A percentile compares a stretch with the other conserved stretches of the same genome.
These are phyloP conservation scores for Dryadomyces quercivorus DNA, from an alignment of 2,329 filamentous ascomycete genomes.

Conservation along the genomic window DNA sequence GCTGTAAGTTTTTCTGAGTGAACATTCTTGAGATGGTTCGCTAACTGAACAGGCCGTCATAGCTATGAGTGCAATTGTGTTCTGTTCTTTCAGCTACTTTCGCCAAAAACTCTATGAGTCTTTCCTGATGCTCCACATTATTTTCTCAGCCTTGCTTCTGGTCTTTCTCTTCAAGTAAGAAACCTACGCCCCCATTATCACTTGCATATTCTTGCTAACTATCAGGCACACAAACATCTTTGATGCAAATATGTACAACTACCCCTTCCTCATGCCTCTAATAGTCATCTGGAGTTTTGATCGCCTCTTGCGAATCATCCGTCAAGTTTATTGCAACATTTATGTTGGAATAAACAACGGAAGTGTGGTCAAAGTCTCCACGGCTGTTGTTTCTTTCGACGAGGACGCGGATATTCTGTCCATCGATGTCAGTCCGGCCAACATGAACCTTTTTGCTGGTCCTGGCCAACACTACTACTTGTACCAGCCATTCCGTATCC, in stretches of 20 bases:
- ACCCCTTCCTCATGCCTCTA: slow-evolving; percentile 9
- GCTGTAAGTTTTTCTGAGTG: background rate
- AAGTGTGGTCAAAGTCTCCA: background rate
- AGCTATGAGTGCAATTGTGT: slow-evolving; percentile 30
- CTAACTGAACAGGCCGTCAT: slow-evolving; percentile 20
- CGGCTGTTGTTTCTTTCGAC: slow-evolving; percentile 1
- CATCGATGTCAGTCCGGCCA: slow-evolving; percentile 1
- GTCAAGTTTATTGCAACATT: slow-evolving; percentile 28
- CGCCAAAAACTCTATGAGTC: slow-evolving; percentile 38
- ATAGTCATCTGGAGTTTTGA: slow-evolving; percentile 12
- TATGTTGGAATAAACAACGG: slow-evolving; percentile 6
- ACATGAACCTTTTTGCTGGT: slow-evolving; percentile 8
- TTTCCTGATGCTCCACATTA: slow-evolving; percentile 30
- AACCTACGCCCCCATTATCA: background rate
- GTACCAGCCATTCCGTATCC: slow-evolving; percentile 24
- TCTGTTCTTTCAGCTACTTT: slow-evolving; percentile 38
- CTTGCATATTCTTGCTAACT: background rate
- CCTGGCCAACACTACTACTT: slow-evolving; percentile 33
- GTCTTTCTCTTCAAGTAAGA: slow-evolving; percentile 18
- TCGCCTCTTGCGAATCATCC: slow-evolving; percentile 22
- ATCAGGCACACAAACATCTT: slow-evolving; percentile 9
- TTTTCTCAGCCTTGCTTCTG: slow-evolving; percentile 26
- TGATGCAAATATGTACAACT: slow-evolving; percentile 5
- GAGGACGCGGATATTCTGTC: background rate
- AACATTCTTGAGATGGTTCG: background rate